A percentile compares a stretch with the other conserved stretches of the same genome.
phyloP scores from a whole-genome alignment of 371 early-diverging fungal genomes.

The Gilbertella persicaria region DNA sequence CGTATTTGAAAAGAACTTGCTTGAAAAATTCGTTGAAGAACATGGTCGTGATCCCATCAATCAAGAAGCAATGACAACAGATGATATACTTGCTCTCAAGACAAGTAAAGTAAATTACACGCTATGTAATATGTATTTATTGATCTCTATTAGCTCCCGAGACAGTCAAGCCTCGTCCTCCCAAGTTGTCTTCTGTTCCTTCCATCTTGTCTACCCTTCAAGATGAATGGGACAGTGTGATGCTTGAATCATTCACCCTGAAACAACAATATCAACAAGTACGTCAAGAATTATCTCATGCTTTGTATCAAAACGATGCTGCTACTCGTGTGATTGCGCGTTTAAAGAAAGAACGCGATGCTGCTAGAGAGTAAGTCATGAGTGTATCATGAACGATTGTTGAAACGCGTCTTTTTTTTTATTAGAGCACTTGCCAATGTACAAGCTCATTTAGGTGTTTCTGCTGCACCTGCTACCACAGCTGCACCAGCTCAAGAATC shows the following conservation, averaged over 20 bases:
- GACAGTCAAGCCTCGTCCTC: constrained; percentile 85
- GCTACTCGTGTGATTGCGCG: constrained; percentile 94
- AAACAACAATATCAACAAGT: constrained; percentile 91
- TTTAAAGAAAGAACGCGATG: constrained; percentile 86
- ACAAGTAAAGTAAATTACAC: constrained; percentile 43
- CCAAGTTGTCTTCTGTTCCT: constrained; percentile 89
- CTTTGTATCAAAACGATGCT: constrained; percentile 94
- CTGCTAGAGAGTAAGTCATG: constrained; percentile 75
- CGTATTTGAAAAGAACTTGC: constrained; percentile 85
- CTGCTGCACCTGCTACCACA: constrained; percentile 37
- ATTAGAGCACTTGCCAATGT: constrained; percentile 67
- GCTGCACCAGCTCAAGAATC: constrained; percentile 57
- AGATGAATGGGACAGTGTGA: constrained; percentile 93
- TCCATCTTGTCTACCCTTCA: constrained; percentile 88
- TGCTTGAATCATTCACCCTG: constrained; percentile 90
- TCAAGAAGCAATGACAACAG: constrained; percentile 71
- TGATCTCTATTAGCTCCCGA: constrained; percentile 53
- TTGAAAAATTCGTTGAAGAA: constrained; percentile 85
- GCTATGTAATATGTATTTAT: constrained; percentile 3
- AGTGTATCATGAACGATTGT: background rate
- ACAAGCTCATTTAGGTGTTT: constrained; percentile 66
- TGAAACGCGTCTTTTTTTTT: constrained; percentile 5
- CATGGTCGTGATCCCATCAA: constrained; percentile 84
- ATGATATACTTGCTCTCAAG: constrained; percentile 81
- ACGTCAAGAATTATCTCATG: constrained; percentile 88